Conservation (phyloP, 1,139 yeast species). For the Suhomyces guaymorum region DNA sequence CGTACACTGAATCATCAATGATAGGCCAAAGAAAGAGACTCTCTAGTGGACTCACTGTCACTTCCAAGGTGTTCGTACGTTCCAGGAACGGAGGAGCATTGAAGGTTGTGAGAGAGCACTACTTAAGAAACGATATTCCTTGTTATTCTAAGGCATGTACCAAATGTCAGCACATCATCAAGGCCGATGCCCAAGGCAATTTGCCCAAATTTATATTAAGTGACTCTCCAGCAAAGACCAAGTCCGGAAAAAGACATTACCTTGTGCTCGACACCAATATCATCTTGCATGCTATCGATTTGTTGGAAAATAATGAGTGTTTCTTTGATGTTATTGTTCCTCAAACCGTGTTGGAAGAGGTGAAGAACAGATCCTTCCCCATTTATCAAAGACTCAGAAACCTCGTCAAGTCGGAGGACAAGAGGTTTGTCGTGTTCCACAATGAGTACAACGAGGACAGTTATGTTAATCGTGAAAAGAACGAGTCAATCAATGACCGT, state of each 20-base stretch:
- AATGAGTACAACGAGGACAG: constrained; percentile 85
- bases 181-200: constrained; percentile 57
- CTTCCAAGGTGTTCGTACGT: constrained; percentile 90
- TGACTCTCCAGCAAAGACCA: constrained; percentile 46
- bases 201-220: constrained; percentile 53
- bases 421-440: constrained; percentile 87
- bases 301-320: constrained; percentile 73
- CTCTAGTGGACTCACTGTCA: constrained; percentile 63
- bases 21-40: constrained; percentile 44
- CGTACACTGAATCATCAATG: constrained; percentile 17
- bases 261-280: constrained; percentile 86
- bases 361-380: constrained; percentile 82
- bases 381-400: constrained; percentile 82
- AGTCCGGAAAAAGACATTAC: constrained; percentile 57
- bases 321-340: constrained; percentile 91
- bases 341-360: constrained; percentile 93
- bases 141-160: constrained; percentile 77
- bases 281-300: constrained; percentile 83
- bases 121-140: constrained; percentile 87
- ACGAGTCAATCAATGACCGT: constrained; percentile 83
- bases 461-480: constrained; percentile 58
- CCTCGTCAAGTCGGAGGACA: constrained; percentile 73
- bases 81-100: constrained; percentile 89
- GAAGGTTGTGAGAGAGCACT: constrained; percentile 91
- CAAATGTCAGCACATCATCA: constrained; percentile 56